Conservation (phyloP, 2,329 filamentous ascomycete species). For the Calonectria pseudoreteaudii region DNA sequence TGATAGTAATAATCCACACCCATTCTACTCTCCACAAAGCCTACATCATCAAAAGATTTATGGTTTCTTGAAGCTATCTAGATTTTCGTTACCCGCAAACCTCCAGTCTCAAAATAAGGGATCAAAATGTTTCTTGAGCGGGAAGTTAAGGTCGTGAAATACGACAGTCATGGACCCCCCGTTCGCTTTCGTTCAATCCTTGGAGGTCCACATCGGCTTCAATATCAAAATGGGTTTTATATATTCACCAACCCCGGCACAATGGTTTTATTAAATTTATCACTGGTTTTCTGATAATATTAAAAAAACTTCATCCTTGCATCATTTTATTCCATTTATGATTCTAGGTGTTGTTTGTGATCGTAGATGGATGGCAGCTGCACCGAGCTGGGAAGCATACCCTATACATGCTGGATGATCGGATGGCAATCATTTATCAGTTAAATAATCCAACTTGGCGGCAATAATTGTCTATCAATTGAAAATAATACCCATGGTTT, state of each 20-base stretch:
- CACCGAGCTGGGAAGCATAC: neutral
- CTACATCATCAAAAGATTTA: too few species aligned
- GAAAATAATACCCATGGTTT: neutral
- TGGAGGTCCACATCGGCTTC: neutral
- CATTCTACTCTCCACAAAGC: too few species aligned
- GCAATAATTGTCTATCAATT: neutral
- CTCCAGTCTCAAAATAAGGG: neutral
- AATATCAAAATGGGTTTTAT: neutral
- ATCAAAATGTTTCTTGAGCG: neutral
- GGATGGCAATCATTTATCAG: neutral
- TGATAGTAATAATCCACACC: too few species aligned
- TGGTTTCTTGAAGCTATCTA: neutral
- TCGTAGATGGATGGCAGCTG: neutral
- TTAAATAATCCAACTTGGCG: neutral
- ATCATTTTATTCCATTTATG: neutral
- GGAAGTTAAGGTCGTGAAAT: neutral
- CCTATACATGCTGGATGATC: neutral
- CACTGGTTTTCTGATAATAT: too few species aligned
- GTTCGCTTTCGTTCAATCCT: neutral
- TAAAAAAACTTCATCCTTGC: neutral
- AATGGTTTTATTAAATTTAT: neutral
- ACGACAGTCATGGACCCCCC: neutral
- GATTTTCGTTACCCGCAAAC: neutral
- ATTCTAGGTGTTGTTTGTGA: neutral
- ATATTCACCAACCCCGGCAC: neutral